Base-by-base conservation (phyloP, 441 rosid species). In the Theobroma grandiflorum region DNA sequence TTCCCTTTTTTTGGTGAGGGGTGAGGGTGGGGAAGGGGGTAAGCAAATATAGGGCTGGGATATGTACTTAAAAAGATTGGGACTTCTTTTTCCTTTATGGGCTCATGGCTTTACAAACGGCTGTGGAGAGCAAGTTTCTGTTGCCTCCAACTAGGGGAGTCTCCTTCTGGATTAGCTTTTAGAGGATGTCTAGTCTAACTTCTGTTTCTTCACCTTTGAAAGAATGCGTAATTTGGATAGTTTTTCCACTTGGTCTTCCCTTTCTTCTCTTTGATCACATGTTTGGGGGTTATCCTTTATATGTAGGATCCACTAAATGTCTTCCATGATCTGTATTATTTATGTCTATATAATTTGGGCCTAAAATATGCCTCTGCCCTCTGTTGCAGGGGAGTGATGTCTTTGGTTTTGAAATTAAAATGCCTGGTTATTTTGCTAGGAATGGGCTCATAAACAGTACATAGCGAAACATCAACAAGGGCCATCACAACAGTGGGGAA, bases 391-490 rank as follows among this genome's bases (percentile, higher is more conserved):
- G 59, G 42, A 10, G 47, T 53, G 72, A n/a, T 59, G 35, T 62
- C 45, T 72, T 43, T 20, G 20, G 26, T 73, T 45, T n/a, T 68
- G 43, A 79, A 33, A 65, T 75, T 72, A 67, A 77, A 37, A 47
- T 66, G 45, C 74, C 37, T 82, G 70, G 74, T 78, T 82, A 72
- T 77, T 47, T 86, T 90, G 43, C 64, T 82, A 97, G 99, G 98
- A 93, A 78, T 95, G 97, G 99, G 99, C 99, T 68, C 99, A 93
- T 87, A 95, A 94, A 82, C 99, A 92, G 82, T 97, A 93, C 61
- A 85, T 89, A 11, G 93, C 94, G 16, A 97, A 95, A 77, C 99
- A 97, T 86, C 99, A 91, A 63, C 99, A 95, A 73, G 95, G 97
- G 66, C 96, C 86, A 80, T 89, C 99, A 55, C 98, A 95, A 82